Conservation (phyloP, 345 rosid species). For the Draba incana region DNA sequence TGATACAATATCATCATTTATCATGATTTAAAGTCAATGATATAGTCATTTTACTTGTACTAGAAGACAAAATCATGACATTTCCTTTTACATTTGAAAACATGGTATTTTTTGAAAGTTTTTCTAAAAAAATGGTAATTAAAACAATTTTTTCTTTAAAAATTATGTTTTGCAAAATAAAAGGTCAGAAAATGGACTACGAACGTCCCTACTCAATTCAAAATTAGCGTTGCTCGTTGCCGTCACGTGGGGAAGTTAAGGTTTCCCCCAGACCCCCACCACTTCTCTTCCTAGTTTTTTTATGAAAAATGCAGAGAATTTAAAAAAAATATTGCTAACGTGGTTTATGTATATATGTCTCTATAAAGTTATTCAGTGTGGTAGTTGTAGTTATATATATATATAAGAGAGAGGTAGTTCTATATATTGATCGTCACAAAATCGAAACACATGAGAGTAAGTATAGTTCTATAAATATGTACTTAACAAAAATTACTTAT, state of each 20-base stretch:
- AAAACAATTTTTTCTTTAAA: too few relatives aligned
- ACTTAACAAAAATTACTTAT: not conserved
- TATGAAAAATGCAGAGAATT: not conserved
- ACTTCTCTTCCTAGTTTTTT: conserved; percentile 25
- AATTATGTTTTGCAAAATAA: conserved; percentile 11
- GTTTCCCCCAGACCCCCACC: conserved; percentile 23
- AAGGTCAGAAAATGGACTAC: conserved; percentile 18
- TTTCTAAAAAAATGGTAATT: too few relatives aligned
- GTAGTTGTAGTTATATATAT: too few relatives aligned
- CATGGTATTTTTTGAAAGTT: too few relatives aligned
- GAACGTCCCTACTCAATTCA: conserved; percentile 4
- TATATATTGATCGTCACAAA: not conserved
- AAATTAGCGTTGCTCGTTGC: conserved; percentile 24
- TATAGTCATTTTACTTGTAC: too few relatives aligned
- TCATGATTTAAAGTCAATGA: too few relatives aligned
- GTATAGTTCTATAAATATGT: not conserved
- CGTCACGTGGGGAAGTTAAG: conserved; percentile 40
- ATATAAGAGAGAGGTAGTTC: too few relatives aligned
- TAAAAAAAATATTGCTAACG: not conserved
- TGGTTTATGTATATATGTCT: not conserved
- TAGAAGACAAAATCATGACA: too few relatives aligned
- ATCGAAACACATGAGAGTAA: not conserved
- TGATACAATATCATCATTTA: too few relatives aligned
- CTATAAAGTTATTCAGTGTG: not conserved
- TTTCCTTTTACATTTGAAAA: too few relatives aligned